Evolutionary conservation across 2,329 filamentous ascomycete species (phyloP).

Genomic region (Eurotiales sp.): DNA sequence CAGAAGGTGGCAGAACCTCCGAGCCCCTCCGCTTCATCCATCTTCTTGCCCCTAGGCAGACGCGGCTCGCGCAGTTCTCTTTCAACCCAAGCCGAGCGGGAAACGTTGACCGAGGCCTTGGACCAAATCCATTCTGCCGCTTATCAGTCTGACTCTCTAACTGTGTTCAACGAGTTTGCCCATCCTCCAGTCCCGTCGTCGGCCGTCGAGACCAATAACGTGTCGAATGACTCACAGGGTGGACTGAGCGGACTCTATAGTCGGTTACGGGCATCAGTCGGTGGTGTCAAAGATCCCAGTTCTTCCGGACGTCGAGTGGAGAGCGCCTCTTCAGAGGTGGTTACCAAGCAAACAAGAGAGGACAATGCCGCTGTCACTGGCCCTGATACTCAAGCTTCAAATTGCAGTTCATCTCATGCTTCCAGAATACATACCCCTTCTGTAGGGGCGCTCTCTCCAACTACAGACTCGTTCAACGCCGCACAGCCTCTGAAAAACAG

Average conservation of each 20-base stretch:
- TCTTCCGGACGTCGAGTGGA: conserved; percentile 25
- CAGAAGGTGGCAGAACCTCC: conserved; percentile 34
- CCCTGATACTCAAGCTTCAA: conserved; percentile 24
- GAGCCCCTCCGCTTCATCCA: conserved; percentile 44
- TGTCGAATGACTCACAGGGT: conserved; percentile 69
- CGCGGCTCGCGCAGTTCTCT: conserved; percentile 51
- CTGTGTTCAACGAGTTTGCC: conserved; percentile 91
- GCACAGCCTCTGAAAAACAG: conserved; percentile 28
- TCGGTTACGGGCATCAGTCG: conserved; percentile 78
- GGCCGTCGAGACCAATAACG: conserved; percentile 63
- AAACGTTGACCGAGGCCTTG: conserved; percentile 71
- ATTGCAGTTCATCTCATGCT: conserved; percentile 31
- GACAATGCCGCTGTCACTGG: conserved; percentile 15
- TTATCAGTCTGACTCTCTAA: conserved; percentile 78
- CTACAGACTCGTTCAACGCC: conserved; percentile 25
- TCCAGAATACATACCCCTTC: conserved; percentile 38
- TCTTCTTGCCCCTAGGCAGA: conserved; percentile 42
- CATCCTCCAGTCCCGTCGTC: conserved; percentile 58
- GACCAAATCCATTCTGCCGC: conserved; percentile 86
- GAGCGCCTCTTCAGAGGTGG: conserved; percentile 23
- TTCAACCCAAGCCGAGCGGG: conserved; percentile 60
- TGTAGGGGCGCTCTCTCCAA: conserved; percentile 26
- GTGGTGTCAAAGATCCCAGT: conserved; percentile 57
- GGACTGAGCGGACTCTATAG: conserved; percentile 87
- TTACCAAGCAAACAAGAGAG: not conserved